These are phyloP conservation scores for Pyrus pyrifolia DNA, from an alignment of 306 rosid genomes.

Conservation along the genomic window DNA sequence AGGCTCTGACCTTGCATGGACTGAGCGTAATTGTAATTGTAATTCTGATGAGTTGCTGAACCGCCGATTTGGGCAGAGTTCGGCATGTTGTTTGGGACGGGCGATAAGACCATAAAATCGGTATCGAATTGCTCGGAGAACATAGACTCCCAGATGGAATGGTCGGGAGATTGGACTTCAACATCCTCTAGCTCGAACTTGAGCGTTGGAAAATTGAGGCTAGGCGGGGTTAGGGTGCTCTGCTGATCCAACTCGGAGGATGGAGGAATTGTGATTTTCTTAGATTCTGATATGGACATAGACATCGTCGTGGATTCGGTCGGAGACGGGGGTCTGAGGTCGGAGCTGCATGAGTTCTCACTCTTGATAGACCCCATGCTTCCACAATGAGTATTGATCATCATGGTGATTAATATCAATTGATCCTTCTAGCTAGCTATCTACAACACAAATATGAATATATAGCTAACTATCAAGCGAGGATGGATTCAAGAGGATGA, in stretches of 20 bases:
- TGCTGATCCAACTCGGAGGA: conserved; percentile 36
- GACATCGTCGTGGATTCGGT: conserved; percentile 23
- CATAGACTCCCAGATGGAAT: conserved; percentile 73
- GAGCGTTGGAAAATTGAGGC: conserved; percentile 53
- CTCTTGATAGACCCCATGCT: conserved; percentile 54
- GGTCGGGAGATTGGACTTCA: conserved; percentile 77
- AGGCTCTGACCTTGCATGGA: conserved; percentile 51
- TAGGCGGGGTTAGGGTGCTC: conserved; percentile 47
- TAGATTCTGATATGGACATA: conserved; percentile 26
- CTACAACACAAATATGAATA: too few species aligned
- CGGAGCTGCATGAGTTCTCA: conserved; percentile 45
- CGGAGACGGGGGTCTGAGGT: conserved; percentile 38
- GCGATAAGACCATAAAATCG: conserved; percentile 88
- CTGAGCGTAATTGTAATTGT: conserved; percentile 45
- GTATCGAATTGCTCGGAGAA: conserved; percentile 65
- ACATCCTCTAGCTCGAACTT: conserved; percentile 64
- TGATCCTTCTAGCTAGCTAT: too few species aligned
- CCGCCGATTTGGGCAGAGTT: conserved; percentile 37
- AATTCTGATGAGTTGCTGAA: conserved; percentile 16
- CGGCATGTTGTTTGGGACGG: conserved; percentile 51
- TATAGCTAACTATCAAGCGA: too few species aligned
- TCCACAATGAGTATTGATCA: conserved; percentile 76
- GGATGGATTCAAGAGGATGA: too few species aligned
- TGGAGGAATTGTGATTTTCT: conserved; percentile 17
- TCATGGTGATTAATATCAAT: background rate